Base-by-base conservation (phyloP, 176 grass and related monocot genomes). In the Poa pratensis region DNA sequence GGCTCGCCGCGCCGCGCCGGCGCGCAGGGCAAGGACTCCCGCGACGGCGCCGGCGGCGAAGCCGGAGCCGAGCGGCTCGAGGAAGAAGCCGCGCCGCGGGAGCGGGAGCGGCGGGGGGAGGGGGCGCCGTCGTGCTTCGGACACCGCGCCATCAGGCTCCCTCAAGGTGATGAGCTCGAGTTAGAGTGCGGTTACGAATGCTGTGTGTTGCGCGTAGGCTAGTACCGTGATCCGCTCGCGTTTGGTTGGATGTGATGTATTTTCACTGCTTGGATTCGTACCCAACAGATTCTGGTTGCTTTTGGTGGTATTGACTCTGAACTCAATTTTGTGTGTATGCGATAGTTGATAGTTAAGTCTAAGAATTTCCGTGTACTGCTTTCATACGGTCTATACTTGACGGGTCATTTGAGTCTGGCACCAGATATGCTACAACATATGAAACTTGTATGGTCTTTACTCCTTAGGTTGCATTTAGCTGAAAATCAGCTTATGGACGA, bases 41-140 rank as follows among this genome's bases (percentile, higher is more conserved):
- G 80, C 88, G 12, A 26, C 80, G 66, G 74, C 75, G 39, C 79
- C 88, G 18, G 26, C 69, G 19, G 23, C 8, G 35, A 57, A 69
- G 35, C 27, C 17, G 49, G 67, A 76, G 67, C 27, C n/a, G 51
- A 68, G 67, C 28, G 22, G 17, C n/a, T 43, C 85, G 18, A 90
- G 75, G 75, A 90, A 87, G 54, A 90, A 87, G 75, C 58, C 59
- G 27, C 80, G 89, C 22, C 80, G 80, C 39, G 89, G 63, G 68
- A 39, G 68, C 68, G 89, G 63, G 68, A 39, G 45, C 45, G 69
- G 75, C 84, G 37, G 8, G 20, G 84, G 75, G 76, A 87, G 39
- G 45, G 89, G 80, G 17, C 89, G 68, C 42, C 80, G 74, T 17
- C 76, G 80, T 18, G 13, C 75, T 22, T 80, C 85, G 18, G 51